phyloP scores from a whole-genome alignment of 2,329 filamentous ascomycete species.

The Hyphodiscus sp. region DNA sequence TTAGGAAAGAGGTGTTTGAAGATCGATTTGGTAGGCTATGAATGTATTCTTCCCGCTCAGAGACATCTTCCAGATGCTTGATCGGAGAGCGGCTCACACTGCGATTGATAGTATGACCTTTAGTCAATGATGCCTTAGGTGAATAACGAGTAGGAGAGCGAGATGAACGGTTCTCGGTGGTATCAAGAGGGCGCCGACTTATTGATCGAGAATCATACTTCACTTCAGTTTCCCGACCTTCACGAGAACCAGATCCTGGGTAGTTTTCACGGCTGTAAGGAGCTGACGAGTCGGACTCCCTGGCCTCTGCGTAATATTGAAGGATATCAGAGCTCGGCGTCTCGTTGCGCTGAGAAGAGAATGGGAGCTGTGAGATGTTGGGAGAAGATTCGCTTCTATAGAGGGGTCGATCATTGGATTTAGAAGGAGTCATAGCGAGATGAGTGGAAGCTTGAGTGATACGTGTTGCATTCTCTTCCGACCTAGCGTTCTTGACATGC shows the following conservation, averaged over 20 bases:
- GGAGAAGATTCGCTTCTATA: constrained; percentile 21
- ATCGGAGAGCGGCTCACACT: neutral
- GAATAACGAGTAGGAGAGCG: neutral
- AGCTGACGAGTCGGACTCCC: neutral
- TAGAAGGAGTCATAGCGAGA: neutral
- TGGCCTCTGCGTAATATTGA: constrained; percentile 4
- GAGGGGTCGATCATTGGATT: constrained; percentile 1
- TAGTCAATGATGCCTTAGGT: neutral
- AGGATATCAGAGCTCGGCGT: constrained; percentile 2
- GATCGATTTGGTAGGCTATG: neutral
- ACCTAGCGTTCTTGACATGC: constrained; percentile 21
- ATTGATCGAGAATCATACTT: neutral
- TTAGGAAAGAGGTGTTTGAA: neutral
- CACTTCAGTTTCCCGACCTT: too few species aligned
- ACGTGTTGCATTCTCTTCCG: constrained; percentile 12
- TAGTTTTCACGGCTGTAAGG: neutral
- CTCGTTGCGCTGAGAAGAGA: constrained; percentile 2
- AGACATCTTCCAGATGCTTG: constrained; percentile 13
- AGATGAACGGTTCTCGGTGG: neutral
- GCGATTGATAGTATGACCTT: neutral
- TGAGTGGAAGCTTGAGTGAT: constrained; percentile 3
- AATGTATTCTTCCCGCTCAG: constrained; percentile 15
- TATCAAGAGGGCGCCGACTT: neutral
- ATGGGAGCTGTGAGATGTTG: constrained; percentile 7
- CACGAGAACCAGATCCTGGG: neutral